Conservation (phyloP, 148 eudicot genomes). For the Spergularia bocconei region DNA sequence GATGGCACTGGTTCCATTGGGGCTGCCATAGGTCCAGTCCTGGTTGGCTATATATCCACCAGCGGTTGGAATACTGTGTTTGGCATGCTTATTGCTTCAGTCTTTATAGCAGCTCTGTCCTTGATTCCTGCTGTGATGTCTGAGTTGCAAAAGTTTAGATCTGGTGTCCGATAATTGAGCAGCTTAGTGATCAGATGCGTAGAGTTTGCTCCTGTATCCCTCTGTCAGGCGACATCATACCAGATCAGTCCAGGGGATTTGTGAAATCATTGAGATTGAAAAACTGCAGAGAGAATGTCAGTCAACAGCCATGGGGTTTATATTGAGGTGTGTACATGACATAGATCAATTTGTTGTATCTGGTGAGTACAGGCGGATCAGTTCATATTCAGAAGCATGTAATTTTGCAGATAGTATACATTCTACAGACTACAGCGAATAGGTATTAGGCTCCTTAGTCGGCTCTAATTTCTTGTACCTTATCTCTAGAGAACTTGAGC, state of each 20-base stretch:
- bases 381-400: background rate
- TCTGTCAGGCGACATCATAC: slow-evolving; percentile 3
- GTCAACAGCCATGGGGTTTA: background rate
- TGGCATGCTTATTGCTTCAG: slow-evolving; percentile 68
- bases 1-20: slow-evolving; percentile 96
- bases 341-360: background rate
- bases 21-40: slow-evolving; percentile 94
- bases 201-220: slow-evolving; percentile 8
- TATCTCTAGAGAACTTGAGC: background rate
- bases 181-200: slow-evolving; percentile 13
- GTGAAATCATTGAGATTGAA: background rate
- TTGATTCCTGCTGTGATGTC: slow-evolving; percentile 59
- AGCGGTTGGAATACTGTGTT: slow-evolving; percentile 92
- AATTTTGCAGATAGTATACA: slow-evolving; percentile 6
- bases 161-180: slow-evolving; percentile 39
- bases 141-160: slow-evolving; percentile 56
- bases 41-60: slow-evolving; percentile 86
- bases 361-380: background rate
- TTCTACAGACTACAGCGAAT: background rate
- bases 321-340: slow-evolving; percentile 17
- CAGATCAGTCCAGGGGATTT: slow-evolving; percentile 7
- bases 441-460: background rate
- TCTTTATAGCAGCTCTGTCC: slow-evolving; percentile 55
- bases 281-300: background rate
- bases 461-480: background rate